These are phyloP conservation scores for Stemphylium vesicarium DNA, from an alignment of 2,329 filamentous ascomycete species.

Conservation along the genomic window DNA sequence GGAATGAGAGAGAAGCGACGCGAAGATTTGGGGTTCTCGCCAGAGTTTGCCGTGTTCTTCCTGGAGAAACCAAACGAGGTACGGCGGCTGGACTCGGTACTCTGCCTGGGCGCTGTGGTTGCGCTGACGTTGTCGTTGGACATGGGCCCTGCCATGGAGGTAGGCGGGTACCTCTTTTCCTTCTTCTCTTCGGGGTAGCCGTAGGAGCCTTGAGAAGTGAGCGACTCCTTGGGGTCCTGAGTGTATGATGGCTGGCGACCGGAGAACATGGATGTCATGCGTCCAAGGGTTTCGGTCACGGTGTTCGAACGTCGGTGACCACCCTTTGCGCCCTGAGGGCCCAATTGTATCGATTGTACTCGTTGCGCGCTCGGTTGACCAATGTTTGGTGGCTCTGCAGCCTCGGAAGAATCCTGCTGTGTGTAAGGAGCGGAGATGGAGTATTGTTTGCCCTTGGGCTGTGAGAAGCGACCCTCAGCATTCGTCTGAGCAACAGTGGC, in stretches of 20 bases:
- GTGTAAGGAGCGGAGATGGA: conserved; percentile 72
- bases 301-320: conserved; percentile 70
- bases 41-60: conserved; percentile 52
- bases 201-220: conserved; percentile 55
- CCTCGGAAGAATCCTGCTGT: conserved; percentile 51
- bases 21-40: conserved; percentile 47
- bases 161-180: conserved; percentile 79
- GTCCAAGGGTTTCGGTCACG: conserved; percentile 77
- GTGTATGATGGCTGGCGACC: conserved; percentile 50
- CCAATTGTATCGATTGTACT: conserved; percentile 58
- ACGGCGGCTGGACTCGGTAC: conserved; percentile 57
- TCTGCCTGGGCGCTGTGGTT: conserved; percentile 48
- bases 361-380: conserved; percentile 65
- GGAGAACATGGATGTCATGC: conserved; percentile 82
- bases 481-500: conserved; percentile 88
- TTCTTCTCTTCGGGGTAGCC: conserved; percentile 58
- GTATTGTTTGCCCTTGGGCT: conserved; percentile 72
- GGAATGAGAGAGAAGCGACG: conserved; percentile 60
- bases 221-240: conserved; percentile 39
- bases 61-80: conserved; percentile 58
- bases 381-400: conserved; percentile 55
- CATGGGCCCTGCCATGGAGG: conserved; percentile 83
- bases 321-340: conserved; percentile 38
- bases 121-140: conserved; percentile 58
- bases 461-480: conserved; percentile 86